Evolutionary conservation across 345 rosid species (phyloP), one percentile per base, ranked within the genome.

Genomic region (thale cress (Arabidopsis thaliana)): DNA sequence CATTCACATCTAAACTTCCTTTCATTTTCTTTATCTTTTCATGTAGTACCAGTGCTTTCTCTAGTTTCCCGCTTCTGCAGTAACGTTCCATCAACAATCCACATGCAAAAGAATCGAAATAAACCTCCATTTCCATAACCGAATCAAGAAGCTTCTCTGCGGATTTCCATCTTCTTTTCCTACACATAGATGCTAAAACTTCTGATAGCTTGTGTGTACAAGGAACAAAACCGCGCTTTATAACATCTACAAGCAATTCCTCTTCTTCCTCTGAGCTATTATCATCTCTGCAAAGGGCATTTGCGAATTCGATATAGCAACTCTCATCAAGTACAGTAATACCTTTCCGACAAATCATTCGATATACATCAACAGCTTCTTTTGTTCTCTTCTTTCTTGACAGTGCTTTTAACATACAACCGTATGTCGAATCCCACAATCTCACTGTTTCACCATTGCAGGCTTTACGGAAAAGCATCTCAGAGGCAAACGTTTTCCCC

Each of bases 401-500:
- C 74, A 85, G 51, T 0, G 87, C 77, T 72, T 65, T 77, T n/a
- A 89, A 66, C 78, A 89, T 41, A 78, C 82, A 82, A 37, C 92
- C 85, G 42, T 77, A 88, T 2, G 93, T 84, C 56, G 22, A 60
- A 76, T 82, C 81, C 32, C 48, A 59, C 59, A 88, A 67, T 57
- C 57, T 71, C 55, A 77, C 67, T 56, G 77, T 74, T 58, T 67
- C 78, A 69, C 48, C 71, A 57, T 79, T 66, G 67, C 75, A 75
- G 71, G 85, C 86, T 79, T 81, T 82, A 79, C 63, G 69, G 23
- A 84, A 83, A 73, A 89, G 73, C 89, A 85, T 80, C 79, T 75
- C 82, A 1, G 86, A 86, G 2, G 90, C 96, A 73, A 84, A 67
- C 0, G 80, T 67, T 84, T 75, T 87, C 36, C 84, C 87, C 84